Conservation (phyloP, 1,139 yeast genomes). For the Saccharomyces hybrid region DNA sequence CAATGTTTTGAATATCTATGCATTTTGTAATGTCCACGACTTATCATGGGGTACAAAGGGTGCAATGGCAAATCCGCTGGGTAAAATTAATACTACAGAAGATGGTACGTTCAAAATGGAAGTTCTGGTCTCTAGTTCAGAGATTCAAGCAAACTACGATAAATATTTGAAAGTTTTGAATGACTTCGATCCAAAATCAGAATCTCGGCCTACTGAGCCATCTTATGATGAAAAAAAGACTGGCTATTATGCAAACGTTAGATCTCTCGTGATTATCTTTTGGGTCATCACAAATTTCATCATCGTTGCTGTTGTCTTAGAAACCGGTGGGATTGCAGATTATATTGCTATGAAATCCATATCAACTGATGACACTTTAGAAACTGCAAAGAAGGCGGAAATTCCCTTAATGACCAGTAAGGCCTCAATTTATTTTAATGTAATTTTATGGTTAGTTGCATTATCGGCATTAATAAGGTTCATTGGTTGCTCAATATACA, state of each 20-base stretch:
- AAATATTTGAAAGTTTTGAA: constrained; percentile 56
- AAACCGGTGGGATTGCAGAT: constrained; percentile 49
- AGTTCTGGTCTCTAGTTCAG: constrained; percentile 56
- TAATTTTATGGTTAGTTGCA: constrained; percentile 75
- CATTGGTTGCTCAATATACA: constrained; percentile 56
- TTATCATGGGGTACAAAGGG: constrained; percentile 99
- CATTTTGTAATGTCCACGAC: constrained; percentile 93
- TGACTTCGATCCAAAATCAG: constrained; percentile 39
- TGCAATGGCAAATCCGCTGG: constrained; percentile 55
- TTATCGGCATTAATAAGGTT: constrained; percentile 68
- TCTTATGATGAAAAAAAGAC: constrained; percentile 51
- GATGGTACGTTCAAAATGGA: constrained; percentile 71
- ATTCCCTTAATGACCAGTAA: constrained; percentile 29
- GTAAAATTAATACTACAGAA: constrained; percentile 58
- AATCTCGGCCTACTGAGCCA: constrained; percentile 31
- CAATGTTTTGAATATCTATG: constrained; percentile 79
- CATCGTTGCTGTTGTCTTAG: constrained; percentile 59
- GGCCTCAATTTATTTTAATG: constrained; percentile 55
- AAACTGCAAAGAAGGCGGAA: constrained; percentile 17
- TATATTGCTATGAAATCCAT: constrained; percentile 18
- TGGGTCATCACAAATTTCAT: constrained; percentile 76
- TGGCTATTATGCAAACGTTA: constrained; percentile 63
- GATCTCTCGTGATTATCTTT: constrained; percentile 70
- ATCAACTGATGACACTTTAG: constrained; percentile 18
- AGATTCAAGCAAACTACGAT: constrained; percentile 52